Evolutionary conservation across 2,329 filamentous ascomycete genomes (phyloP).

Genomic region (Fusarium ambrosium): DNA sequence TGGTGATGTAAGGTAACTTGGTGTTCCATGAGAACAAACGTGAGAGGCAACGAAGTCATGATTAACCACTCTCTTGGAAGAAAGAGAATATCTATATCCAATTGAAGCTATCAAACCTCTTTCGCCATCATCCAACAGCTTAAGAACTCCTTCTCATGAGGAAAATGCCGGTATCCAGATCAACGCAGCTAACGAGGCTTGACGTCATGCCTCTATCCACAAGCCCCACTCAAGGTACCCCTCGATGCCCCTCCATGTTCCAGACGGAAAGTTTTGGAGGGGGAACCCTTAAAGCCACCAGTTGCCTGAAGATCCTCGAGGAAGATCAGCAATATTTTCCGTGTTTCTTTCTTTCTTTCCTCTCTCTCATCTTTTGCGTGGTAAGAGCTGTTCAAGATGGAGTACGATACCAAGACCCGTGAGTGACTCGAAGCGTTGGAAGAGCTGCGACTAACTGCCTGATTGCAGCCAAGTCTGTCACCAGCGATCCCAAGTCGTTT

Average conservation of each 20-base stretch:
- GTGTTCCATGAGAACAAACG: background rate
- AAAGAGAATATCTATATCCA: background rate
- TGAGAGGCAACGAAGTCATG: background rate
- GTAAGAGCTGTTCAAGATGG: conserved; percentile 64
- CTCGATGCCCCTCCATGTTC: conserved; percentile 47
- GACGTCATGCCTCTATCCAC: conserved; percentile 46
- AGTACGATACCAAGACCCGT: conserved; percentile 82
- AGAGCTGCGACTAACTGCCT: conserved; percentile 25
- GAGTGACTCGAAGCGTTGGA: conserved; percentile 49
- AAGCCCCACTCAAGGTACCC: conserved; percentile 44
- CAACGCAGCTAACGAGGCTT: conserved; percentile 38
- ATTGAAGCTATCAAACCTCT: background rate
- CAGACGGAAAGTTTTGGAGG: conserved; percentile 13
- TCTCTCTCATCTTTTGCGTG: background rate
- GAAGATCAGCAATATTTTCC: conserved; percentile 17
- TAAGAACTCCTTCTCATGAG: background rate
- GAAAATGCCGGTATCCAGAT: conserved; percentile 34
- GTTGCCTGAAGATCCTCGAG: conserved; percentile 22
- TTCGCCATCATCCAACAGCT: background rate
- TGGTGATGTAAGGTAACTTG: background rate
- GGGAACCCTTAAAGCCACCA: conserved; percentile 19
- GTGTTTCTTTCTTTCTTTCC: background rate
- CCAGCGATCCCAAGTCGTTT: conserved; percentile 87
- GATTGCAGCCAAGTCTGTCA: conserved; percentile 78
- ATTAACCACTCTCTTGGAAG: background rate